Conservation (phyloP, 176 grass and related monocot genomes). For the Puccinellia tenuiflora region DNA sequence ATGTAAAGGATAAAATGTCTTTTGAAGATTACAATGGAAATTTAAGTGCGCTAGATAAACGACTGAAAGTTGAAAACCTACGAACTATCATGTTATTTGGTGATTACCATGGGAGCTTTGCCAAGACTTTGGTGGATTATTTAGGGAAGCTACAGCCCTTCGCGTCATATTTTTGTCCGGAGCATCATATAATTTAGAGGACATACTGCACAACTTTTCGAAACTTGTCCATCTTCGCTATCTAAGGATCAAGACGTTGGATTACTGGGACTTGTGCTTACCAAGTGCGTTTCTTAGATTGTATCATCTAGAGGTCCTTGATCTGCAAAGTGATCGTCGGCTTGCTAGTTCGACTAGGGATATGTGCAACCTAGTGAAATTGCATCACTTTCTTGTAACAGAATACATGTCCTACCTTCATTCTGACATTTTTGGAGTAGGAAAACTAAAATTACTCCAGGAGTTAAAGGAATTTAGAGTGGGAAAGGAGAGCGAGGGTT, state of each 20-base stretch:
- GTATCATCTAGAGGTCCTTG: background rate
- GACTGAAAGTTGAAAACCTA: background rate
- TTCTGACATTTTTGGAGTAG: background rate
- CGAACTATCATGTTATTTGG: constrained; percentile 28
- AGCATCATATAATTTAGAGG: background rate
- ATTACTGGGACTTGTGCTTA: background rate
- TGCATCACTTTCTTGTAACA: background rate
- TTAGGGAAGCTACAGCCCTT: background rate
- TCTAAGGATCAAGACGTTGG: background rate
- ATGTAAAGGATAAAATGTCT: background rate
- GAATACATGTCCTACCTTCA: fast-evolving
- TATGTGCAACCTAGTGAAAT: background rate
- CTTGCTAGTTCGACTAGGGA: fast-evolving
- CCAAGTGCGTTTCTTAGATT: background rate
- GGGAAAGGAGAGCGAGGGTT: too few species aligned
- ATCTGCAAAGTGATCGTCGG: fast-evolving
- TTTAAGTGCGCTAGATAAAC: background rate
- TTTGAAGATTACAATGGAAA: background rate
- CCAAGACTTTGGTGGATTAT: background rate
- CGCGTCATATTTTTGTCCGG: background rate
- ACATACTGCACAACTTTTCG: background rate
- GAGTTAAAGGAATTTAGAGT: too few species aligned
- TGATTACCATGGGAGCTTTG: background rate
- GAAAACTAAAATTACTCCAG: too few species aligned
- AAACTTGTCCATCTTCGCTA: constrained; percentile 15